phyloP scores from a whole-genome alignment of 768 basidiomycete species.

The Clavaria fumosa region DNA sequence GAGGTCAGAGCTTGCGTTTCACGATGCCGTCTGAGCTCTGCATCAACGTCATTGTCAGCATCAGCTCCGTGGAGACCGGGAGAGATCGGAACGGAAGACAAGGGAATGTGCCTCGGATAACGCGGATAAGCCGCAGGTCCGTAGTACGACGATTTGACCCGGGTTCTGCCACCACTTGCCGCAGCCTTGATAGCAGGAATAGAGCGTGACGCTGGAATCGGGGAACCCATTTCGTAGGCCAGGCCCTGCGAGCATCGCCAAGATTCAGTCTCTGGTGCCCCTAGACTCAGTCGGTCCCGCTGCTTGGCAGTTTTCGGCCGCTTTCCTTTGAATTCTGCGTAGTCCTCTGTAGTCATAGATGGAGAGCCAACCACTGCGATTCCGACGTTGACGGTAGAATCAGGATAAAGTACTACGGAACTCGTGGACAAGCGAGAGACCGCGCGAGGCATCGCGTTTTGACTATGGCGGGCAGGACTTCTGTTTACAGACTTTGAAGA shows the following conservation, averaged over 20 bases:
- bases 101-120: constrained; percentile 28
- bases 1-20: constrained; percentile 23
- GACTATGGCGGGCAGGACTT: constrained; percentile 28
- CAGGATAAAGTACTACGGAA: constrained; percentile 34
- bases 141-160: constrained; percentile 57
- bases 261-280: neutral
- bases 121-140: constrained; percentile 39
- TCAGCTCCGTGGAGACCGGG: constrained; percentile 24
- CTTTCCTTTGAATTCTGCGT: constrained; percentile 23
- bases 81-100: constrained; percentile 17
- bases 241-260: constrained; percentile 22
- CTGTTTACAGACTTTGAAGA: no score
- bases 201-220: constrained; percentile 14
- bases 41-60: constrained; percentile 29
- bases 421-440: constrained; percentile 25
- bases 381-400: constrained; percentile 22
- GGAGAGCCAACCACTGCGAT: constrained; percentile 22
- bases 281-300: neutral
- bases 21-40: constrained; percentile 16
- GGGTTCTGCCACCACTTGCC: constrained; percentile 32
- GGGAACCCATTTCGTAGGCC: constrained; percentile 39
- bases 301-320: constrained; percentile 18
- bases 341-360: constrained; percentile 26
- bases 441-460: constrained; percentile 23
- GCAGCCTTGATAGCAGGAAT: constrained; percentile 15